phyloP scores from a whole-genome alignment of 305 asterid species.

The Fraxinus velutina region DNA sequence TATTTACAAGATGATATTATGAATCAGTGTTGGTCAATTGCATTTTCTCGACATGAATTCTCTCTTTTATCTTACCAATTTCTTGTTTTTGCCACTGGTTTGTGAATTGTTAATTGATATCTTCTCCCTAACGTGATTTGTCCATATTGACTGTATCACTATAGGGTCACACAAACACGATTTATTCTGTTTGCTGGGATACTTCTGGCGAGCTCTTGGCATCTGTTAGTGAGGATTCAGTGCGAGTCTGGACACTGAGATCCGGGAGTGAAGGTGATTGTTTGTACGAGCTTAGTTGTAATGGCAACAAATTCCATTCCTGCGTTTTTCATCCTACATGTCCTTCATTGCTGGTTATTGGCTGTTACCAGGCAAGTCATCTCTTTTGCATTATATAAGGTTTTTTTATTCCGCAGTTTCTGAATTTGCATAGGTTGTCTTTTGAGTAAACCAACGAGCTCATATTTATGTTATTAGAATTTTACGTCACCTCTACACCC shows the following conservation, averaged over 20 bases:
- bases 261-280: conserved; percentile 86
- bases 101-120: not conserved
- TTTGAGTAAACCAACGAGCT: not conserved
- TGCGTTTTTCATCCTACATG: conserved; percentile 92
- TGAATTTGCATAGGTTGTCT: not conserved
- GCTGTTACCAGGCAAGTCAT: conserved; percentile 85
- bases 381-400: not conserved
- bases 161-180: conserved; percentile 76
- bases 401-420: not conserved
- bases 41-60: not conserved
- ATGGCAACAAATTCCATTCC: conserved; percentile 81
- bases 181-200: conserved; percentile 86
- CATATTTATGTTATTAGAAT: not conserved
- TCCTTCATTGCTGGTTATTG: conserved; percentile 75
- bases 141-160: conserved; percentile 8
- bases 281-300: conserved; percentile 78
- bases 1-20: not conserved
- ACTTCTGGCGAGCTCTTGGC: conserved; percentile 86
- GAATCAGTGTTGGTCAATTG: not conserved
- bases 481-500: not conserved
- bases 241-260: conserved; percentile 76
- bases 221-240: conserved; percentile 89
- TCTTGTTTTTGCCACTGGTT: not conserved
- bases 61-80: not conserved
- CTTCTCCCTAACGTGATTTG: not conserved